Evolutionary conservation across 768 basidiomycete species (phyloP), one percentile per base, ranked within the genome.

Genomic region (Leucocoprinus birnbaumii): DNA sequence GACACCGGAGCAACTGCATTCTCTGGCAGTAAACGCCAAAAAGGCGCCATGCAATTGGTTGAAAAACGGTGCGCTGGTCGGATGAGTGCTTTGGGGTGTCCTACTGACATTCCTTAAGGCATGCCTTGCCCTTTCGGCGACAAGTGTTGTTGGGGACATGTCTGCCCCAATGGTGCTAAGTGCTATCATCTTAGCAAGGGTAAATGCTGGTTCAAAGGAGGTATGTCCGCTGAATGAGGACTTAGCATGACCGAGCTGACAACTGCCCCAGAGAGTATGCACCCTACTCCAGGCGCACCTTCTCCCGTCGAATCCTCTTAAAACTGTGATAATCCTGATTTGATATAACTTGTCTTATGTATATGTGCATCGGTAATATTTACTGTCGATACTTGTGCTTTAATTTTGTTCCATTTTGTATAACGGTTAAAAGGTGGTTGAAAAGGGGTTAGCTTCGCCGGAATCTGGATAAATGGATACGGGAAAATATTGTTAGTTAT

Each of bases 171-270:
- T 60, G 90, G 90, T n/a, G 77, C 79, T 16, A 82, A 80, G 62
- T 87, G 86, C 62, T 80, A 79, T 63, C 86, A 87, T 67, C 71
- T 86, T 26, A 82, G 80, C 70, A 89, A 86, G 65, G 89, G 89
- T 41, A 91, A 87, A 70, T 92, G 90, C 65, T 91, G 90, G 88
- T 92, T 92, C 70, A 91, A 91, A 79, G 89, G 86, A 62, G 79
- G 80, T 79, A 58, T 46, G 76, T 60, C 27, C 42, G 40, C 11
- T 26, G 8, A 24, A 57, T 45, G 16, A 21, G 5, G 19, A 19
- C n/a, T 9, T 19, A 24, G 18, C 16, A 18, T 22, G 54, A n/a
- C 18, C 13, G 43, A 19, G 26, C 53, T 54, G 19, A 55, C 13
- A n/a, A 45, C 27, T 2, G 48, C 42, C 34, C 8, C 31, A 55